Percentiles rank a stretch among this genome's conserved stretches.
Conservation (phyloP, 139 green algal genomes). For the Klebsormidium nitens region DNA sequence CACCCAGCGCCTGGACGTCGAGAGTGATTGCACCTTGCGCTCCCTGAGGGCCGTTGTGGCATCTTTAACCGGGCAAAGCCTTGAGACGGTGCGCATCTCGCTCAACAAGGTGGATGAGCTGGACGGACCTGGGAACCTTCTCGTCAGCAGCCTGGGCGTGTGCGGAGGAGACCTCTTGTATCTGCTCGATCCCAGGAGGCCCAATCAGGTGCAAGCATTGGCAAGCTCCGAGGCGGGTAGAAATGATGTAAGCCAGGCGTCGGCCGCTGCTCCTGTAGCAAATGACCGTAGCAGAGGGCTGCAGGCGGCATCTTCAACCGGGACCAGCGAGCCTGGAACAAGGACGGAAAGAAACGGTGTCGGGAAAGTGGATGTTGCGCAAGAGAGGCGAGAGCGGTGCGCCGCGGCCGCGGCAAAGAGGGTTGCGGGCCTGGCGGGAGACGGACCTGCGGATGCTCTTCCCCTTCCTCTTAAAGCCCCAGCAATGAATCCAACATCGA, state of each 20-base stretch:
- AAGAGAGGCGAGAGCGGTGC: too few relatives aligned
- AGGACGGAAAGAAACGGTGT: not conserved
- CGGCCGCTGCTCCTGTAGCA: not conserved
- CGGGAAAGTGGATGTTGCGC: not conserved
- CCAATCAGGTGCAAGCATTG: too few relatives aligned
- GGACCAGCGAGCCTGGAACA: not conserved
- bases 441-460: too few relatives aligned
- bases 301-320: constrained; percentile 1
- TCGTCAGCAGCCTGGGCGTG: not conserved
- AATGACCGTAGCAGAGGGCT: not conserved
- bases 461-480: too few relatives aligned
- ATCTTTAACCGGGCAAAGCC: not conserved
- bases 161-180: constrained; percentile 10
- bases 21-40: not conserved
- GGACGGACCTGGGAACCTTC: not conserved
- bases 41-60: not conserved
- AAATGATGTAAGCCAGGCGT: not conserved
- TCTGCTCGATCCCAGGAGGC: too few relatives aligned
- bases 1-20: constrained; percentile 8
- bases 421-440: too few relatives aligned
- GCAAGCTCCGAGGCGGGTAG: too few relatives aligned
- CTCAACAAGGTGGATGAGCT: constrained; percentile 15
- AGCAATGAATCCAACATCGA: too few relatives aligned
- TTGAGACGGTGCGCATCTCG: not conserved
- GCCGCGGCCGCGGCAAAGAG: too few relatives aligned